Evolutionary conservation across 805 yeast genomes (phyloP), one percentile per base, ranked within the genome.

Genomic region (Kluyveromyces lactis): DNA sequence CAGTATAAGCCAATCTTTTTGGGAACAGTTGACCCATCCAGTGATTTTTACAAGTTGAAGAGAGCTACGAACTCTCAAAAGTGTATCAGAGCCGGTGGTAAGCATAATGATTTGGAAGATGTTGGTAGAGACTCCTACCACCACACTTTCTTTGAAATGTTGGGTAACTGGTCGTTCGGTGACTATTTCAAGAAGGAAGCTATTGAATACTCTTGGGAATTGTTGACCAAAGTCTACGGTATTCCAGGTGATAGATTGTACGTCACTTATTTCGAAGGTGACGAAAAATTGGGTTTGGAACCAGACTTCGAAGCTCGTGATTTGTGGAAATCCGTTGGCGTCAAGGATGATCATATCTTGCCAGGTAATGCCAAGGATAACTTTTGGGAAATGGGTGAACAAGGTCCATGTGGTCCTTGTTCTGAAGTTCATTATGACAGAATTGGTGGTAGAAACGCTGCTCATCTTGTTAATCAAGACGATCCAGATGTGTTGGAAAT

Each of bases 361-460:
- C 95, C 96, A 16, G 99, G 99, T 42, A 69, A 79, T 50, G 84
- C 80, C 39, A 70, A 79, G 58, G 99, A 92, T 63, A 92, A 92
- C 68, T 92, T 92, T 66, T 92, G 99, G 99, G 99, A 92, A 71
- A 92, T 92, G 99, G 99, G 99, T 55, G 99, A 94, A 59, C 97
- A 90, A 70, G 99, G 99, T 50, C 99, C 99, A 36, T 92, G 99
- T 71, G 99, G 99, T 47, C 99, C 99, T 38, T 94, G 98, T 68
- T 83, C 95, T 18, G 99, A 92, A 66, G 75, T 92, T 52, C 99
- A 92, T 65, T 92, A 86, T 63, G 99, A 92, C 66, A 80, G 98
- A 67, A 87, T 92, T 49, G 98, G 98, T 49, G 97, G 97, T 43
- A 81, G 99, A 71, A 90, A 92, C 58, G 98, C 97, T 40, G 71